Evolutionary conservation across 1,139 yeast genomes (phyloP).

Genomic region (Petasospora rhodanensis): DNA sequence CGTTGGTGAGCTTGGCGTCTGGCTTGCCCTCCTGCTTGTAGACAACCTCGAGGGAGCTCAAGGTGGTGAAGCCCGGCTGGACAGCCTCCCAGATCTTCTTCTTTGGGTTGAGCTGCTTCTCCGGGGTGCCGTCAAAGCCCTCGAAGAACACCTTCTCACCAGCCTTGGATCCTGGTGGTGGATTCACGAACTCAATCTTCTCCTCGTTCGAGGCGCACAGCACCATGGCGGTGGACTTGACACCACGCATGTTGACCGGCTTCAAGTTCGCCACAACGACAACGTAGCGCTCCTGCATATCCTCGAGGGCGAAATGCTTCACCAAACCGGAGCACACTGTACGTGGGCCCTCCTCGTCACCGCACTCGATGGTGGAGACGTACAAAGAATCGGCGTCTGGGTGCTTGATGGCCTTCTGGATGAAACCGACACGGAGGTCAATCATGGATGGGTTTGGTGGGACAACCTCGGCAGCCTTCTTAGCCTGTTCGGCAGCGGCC

Average conservation of each 20-base stretch:
- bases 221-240: constrained; percentile 95
- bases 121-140: constrained; percentile 84
- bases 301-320: constrained; percentile 69
- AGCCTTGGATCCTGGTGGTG: constrained; percentile 90
- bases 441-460: constrained; percentile 76
- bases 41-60: constrained; percentile 68
- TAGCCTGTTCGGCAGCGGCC: constrained; percentile 48
- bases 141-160: constrained; percentile 97
- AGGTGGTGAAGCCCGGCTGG: constrained; percentile 87
- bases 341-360: constrained; percentile 95
- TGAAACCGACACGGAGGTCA: constrained; percentile 94
- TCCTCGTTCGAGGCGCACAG: constrained; percentile 78
- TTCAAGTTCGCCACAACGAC: constrained; percentile 84
- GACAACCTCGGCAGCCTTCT: constrained; percentile 50
- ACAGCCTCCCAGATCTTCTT: constrained; percentile 96
- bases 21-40: constrained; percentile 77
- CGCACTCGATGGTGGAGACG: constrained; percentile 94
- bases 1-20: constrained; percentile 72
- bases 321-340: constrained; percentile 96
- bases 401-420: constrained; percentile 93
- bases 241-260: constrained; percentile 92
- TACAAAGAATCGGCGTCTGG: constrained; percentile 97
- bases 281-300: constrained; percentile 77
- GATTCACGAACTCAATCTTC: constrained; percentile 93
- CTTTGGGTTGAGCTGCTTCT: constrained; percentile 92